Base-by-base conservation (phyloP, 83 land plant genomes). In the Thuja plicata region DNA sequence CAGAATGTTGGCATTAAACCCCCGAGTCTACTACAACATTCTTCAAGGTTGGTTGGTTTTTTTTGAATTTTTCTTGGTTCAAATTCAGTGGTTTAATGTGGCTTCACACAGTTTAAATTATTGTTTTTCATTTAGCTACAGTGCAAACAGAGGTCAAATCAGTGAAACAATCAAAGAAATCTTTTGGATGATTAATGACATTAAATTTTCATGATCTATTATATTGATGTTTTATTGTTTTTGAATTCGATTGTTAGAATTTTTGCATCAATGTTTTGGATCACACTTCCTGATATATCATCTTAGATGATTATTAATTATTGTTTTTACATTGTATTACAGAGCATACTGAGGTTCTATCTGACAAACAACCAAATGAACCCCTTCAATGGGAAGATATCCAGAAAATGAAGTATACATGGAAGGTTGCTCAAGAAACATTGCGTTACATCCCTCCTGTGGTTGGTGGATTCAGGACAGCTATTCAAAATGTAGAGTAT, bases 381-480 rank as follows among this genome's bases (percentile, higher is more conserved):
- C 74, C 19, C 9, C 89, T 94, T 9, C 87, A 85, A 8, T 54
- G 89, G 88, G 92, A 91, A 71, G 95, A 94, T 45, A 80, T 85
- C 2, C 89, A 94, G 87, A 88, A 89, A 86, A 92, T 92, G 92
- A 89, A 87, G 38, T 92, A 94, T 84, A 94, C 93, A 37, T 94
- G 95, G 95, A 90, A 86, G 78, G 93, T 88, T 15, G 92, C 87
- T 40, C 90, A 93, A 21, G 95, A 94, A 60, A 88, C 88, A 88
- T 87, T 94, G 88, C 86, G 93, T 24, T 70, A 90, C 21, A 87
- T 73, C 50, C 95, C 93, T 50, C 93, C 93, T 10, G 88, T 91
- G 3, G 87, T 92, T 57, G 95, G 95, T 16, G 89, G 89, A 34
- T 92, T 92, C 90, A 91, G 90, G 54, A 92, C 87, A 81, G 89